Evolutionary conservation across 768 basidiomycete species (phyloP).

Genomic region (Trametes cubensis): DNA sequence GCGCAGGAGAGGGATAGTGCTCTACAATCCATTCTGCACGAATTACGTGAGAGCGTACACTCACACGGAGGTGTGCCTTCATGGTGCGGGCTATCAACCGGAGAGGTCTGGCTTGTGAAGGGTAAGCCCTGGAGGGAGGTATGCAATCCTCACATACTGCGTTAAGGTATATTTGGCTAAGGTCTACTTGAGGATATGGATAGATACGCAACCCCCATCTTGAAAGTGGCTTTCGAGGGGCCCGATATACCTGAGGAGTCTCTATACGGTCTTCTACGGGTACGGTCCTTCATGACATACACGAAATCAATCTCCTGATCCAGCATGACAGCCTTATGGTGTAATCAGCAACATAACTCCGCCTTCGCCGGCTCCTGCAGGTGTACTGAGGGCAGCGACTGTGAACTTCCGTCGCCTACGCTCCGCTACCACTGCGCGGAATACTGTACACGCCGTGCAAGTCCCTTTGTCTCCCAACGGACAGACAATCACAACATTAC

Average conservation of each 20-base stretch:
- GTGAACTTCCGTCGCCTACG: conserved; percentile 65
- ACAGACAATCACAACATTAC: conserved; percentile 44
- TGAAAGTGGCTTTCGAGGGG: conserved; percentile 86
- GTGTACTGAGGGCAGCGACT: conserved; percentile 50
- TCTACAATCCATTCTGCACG: conserved; percentile 50
- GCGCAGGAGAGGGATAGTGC: conserved; percentile 39
- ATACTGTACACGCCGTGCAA: conserved; percentile 67
- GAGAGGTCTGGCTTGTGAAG: conserved; percentile 70
- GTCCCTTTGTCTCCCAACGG: conserved; percentile 35
- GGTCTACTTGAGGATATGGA: conserved; percentile 71
- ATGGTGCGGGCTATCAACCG: conserved; percentile 57
- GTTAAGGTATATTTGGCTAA: neutral
- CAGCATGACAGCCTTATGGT: conserved; percentile 69
- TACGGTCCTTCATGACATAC: conserved; percentile 39
- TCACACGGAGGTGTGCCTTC: conserved; percentile 62
- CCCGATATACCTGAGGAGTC: conserved; percentile 82
- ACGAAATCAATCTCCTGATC: conserved; percentile 3
- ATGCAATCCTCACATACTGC: neutral
- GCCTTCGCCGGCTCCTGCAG: conserved; percentile 64
- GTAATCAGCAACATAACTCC: conserved; percentile 67
- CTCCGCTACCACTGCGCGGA: conserved; percentile 81
- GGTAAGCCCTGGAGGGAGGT: conserved; percentile 86
- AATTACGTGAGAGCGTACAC: conserved; percentile 46
- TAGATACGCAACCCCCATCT: conserved; percentile 70
- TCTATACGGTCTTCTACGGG: conserved; percentile 77